Conservation (phyloP, 2,329 filamentous ascomycete species). For the Fusarium tupiense region DNA sequence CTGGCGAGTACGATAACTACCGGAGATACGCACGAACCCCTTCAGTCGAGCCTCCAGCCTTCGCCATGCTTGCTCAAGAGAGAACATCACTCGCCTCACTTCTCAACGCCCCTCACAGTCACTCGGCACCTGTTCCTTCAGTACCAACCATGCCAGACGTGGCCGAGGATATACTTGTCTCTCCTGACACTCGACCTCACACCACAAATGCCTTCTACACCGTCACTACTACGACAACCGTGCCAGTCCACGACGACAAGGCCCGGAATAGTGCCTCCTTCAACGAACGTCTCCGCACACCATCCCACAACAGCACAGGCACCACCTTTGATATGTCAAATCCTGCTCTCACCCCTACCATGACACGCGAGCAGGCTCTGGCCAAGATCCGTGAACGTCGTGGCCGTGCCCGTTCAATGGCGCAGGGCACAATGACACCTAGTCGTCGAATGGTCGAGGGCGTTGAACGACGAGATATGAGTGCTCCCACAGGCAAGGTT, state of each 20-base stretch:
- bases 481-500: conserved; percentile 55
- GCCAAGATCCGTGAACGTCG: conserved; percentile 78
- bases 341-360: conserved; percentile 70
- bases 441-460: conserved; percentile 67
- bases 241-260: conserved; percentile 61
- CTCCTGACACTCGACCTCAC: conserved; percentile 52
- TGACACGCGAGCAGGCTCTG: conserved; percentile 78
- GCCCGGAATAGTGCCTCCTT: conserved; percentile 52
- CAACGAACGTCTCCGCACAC: conserved; percentile 57
- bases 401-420: conserved; percentile 75
- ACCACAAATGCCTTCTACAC: conserved; percentile 59
- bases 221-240: conserved; percentile 60
- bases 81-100: conserved; percentile 70
- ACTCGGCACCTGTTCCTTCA: conserved; percentile 48
- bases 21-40: conserved; percentile 66
- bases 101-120: conserved; percentile 63
- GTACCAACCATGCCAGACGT: conserved; percentile 51
- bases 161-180: conserved; percentile 26
- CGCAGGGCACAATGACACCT: conserved; percentile 67
- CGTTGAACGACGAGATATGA: conserved; percentile 57
- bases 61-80: conserved; percentile 62
- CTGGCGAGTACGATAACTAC: conserved; percentile 48
- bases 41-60: conserved; percentile 70
- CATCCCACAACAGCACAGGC: conserved; percentile 50
- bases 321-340: conserved; percentile 63